phyloP scores from a whole-genome alignment of 2,329 filamentous ascomycete species.

The Aspergillus sp. region DNA sequence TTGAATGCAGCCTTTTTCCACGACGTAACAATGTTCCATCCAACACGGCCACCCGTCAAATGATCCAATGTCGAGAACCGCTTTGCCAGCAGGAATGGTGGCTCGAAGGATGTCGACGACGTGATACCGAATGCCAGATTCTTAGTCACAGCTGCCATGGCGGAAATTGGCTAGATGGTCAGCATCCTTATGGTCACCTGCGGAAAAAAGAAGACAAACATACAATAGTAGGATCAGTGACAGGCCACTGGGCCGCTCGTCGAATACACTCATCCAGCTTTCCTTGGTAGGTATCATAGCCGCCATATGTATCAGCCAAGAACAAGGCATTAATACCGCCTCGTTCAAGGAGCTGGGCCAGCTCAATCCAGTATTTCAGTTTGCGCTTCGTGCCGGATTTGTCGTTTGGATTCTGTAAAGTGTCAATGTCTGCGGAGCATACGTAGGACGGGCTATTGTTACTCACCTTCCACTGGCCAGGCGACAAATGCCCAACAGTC shows the following conservation, averaged over 20 bases:
- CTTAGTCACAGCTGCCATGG: slow-evolving; percentile 62
- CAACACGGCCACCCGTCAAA: slow-evolving; percentile 54
- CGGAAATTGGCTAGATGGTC: slow-evolving; percentile 48
- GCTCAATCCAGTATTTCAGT: slow-evolving; percentile 57
- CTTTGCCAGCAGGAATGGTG: slow-evolving; percentile 56
- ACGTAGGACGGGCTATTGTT: not conserved
- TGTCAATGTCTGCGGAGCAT: slow-evolving; percentile 2
- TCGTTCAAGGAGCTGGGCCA: slow-evolving; percentile 56
- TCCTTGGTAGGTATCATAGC: slow-evolving; percentile 56
- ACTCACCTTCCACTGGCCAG: slow-evolving; percentile 59
- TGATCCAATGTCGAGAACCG: slow-evolving; percentile 58
- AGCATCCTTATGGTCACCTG: not conserved
- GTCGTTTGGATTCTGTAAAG: slow-evolving; percentile 51
- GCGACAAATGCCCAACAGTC: slow-evolving; percentile 57
- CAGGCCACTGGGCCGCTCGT: slow-evolving; percentile 57
- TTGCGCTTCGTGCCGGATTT: slow-evolving; percentile 55
- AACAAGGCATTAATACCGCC: slow-evolving; percentile 60
- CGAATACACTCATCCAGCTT: slow-evolving; percentile 56
- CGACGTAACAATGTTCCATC: slow-evolving; percentile 62
- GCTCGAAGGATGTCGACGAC: slow-evolving; percentile 56
- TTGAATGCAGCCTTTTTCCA: slow-evolving; percentile 59
- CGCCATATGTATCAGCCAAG: slow-evolving; percentile 60
- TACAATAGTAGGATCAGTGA: slow-evolving; percentile 59
- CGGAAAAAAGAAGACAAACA: slow-evolving; percentile 14
- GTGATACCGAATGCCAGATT: slow-evolving; percentile 58